These are phyloP conservation scores for Paramecium sonneborni DNA, from an alignment of 73 alveolate genomes.

Conservation along the genomic window DNA sequence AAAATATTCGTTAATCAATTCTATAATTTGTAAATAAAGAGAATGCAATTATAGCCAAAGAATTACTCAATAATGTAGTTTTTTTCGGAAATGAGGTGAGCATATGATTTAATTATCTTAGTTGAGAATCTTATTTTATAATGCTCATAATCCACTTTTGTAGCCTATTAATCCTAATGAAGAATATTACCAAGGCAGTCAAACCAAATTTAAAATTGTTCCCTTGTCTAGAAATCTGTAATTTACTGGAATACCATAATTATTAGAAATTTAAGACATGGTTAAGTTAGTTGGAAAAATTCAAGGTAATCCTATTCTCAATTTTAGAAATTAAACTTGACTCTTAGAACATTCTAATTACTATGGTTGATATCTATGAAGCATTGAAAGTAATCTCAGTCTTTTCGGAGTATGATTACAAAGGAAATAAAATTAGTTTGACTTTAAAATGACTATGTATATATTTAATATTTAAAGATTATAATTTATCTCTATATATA, in stretches of 20 bases:
- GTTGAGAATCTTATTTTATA: conserved; percentile 6
- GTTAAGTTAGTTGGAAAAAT: conserved; percentile 19
- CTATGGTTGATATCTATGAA: conserved; percentile 22
- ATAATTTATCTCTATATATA: neutral
- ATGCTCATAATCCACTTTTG: neutral
- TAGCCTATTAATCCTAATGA: neutral
- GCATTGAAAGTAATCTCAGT: conserved; percentile 46
- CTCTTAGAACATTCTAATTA: neutral
- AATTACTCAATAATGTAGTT: conserved; percentile 15
- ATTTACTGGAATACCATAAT: neutral
- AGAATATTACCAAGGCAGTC: neutral
- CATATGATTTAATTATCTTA: neutral
- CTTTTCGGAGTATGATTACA: conserved; percentile 42
- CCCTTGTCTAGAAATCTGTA: neutral
- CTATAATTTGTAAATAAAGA: conserved; percentile 20
- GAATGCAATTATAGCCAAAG: conserved; percentile 41
- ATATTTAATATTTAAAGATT: neutral
- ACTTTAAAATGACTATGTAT: neutral
- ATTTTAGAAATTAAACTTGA: neutral
- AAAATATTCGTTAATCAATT: neutral
- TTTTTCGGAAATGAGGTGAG: conserved; percentile 7
- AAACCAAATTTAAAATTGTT: neutral
- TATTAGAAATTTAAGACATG: conserved; percentile 20
- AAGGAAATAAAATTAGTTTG: conserved; percentile 2
- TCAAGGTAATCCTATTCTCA: conserved; percentile 14